A percentile compares a stretch with the other conserved stretches of the same genome.
Evolutionary conservation across 2,329 filamentous ascomycete genomes (phyloP).

Genomic region (Venturia nashicola): DNA sequence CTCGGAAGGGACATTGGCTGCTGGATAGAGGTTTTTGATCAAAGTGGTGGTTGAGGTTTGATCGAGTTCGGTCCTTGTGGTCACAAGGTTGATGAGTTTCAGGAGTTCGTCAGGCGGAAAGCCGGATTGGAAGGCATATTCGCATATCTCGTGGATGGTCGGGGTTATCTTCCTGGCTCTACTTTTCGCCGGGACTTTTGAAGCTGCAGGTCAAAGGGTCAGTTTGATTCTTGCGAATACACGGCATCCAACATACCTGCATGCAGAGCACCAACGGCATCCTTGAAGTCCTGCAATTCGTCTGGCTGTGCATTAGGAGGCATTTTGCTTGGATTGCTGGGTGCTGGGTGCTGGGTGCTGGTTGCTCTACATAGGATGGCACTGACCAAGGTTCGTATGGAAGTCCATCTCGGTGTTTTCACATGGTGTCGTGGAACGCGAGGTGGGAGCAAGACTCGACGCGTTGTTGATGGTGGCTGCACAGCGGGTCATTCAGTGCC

Average conservation of each 20-base stretch:
- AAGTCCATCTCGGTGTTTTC: not conserved
- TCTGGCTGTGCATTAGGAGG: not conserved
- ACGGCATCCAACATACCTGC: conserved; percentile 19
- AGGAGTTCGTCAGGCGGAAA: conserved; percentile 48
- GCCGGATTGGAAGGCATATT: conserved; percentile 55
- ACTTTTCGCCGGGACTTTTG: conserved; percentile 46
- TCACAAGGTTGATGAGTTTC: conserved; percentile 54
- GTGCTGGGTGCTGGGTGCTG: too few relatives aligned
- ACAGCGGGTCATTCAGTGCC: too few relatives aligned
- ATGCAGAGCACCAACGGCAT: conserved; percentile 24
- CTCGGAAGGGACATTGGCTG: conserved; percentile 47
- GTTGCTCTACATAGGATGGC: not conserved
- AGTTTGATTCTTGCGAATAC: not conserved
- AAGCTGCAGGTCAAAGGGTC: conserved; percentile 17
- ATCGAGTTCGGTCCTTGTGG: conserved; percentile 56
- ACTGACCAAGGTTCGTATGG: not conserved
- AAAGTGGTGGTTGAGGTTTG: conserved; percentile 60
- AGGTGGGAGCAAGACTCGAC: not conserved
- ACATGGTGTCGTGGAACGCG: not conserved
- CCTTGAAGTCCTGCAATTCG: conserved; percentile 11
- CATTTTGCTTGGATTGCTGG: not conserved
- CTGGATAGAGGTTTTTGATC: conserved; percentile 64
- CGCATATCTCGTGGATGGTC: conserved; percentile 50
- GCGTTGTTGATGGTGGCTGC: not conserved
- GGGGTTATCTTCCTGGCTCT: conserved; percentile 50